These are phyloP conservation scores for Yamadazyma sp. DNA, from an alignment of 805 yeast genomes.

Conservation along the genomic window DNA sequence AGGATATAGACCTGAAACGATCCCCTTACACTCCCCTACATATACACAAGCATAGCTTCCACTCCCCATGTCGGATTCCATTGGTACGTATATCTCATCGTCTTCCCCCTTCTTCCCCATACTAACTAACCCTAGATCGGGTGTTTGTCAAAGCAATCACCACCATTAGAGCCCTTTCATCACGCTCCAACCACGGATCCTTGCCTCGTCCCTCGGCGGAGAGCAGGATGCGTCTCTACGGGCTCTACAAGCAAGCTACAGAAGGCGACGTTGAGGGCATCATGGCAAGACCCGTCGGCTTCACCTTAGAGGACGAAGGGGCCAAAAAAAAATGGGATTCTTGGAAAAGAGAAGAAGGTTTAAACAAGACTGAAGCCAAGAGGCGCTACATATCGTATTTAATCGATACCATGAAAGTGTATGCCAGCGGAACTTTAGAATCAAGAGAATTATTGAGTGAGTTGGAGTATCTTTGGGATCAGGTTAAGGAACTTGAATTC, in stretches of 20 bases:
- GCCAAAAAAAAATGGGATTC: conserved; percentile 81
- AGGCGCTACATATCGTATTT: conserved; percentile 64
- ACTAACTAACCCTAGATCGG: conserved; percentile 46
- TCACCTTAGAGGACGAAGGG: conserved; percentile 59
- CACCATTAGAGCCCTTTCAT: conserved; percentile 70
- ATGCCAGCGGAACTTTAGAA: conserved; percentile 66
- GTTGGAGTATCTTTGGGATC: conserved; percentile 74
- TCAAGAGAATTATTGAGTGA: conserved; percentile 65
- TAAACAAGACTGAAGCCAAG: conserved; percentile 70
- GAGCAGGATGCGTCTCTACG: conserved; percentile 66
- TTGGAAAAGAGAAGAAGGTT: conserved; percentile 75
- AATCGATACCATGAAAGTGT: conserved; percentile 68
- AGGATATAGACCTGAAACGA: no score
- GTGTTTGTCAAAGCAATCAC: conserved; percentile 82
- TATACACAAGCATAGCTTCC: no score
- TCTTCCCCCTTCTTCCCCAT: background rate
- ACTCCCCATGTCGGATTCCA: conserved; percentile 17
- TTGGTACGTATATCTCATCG: conserved; percentile 21
- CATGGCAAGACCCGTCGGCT: conserved; percentile 65
- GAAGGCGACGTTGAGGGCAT: conserved; percentile 78
- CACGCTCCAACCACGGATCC: conserved; percentile 58
- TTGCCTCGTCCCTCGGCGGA: conserved; percentile 78
- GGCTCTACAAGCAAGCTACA: conserved; percentile 85
- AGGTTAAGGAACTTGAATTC: conserved; percentile 51
- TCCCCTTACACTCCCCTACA: no score